These are phyloP conservation scores for Coemansia sp. DNA, from an alignment of 192 early-diverging fungal species.

Conservation along the genomic window DNA sequence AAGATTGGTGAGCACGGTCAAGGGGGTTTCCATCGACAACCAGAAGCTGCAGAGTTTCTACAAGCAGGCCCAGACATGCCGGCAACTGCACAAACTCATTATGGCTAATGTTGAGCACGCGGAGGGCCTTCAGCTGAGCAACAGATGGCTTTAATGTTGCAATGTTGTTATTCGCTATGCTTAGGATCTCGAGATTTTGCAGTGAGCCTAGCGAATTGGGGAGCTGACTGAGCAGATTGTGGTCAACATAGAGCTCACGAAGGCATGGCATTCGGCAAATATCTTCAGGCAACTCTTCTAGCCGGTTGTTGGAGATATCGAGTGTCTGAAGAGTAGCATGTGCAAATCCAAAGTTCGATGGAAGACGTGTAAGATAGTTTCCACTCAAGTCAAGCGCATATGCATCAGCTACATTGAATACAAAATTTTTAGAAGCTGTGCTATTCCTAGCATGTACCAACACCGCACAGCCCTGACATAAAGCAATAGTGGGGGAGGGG, in stretches of 20 bases:
- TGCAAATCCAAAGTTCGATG: constrained; percentile 35
- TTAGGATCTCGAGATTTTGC: constrained; percentile 41
- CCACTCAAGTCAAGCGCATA: constrained; percentile 31
- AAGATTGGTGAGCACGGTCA: constrained; percentile 20
- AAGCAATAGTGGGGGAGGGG: too few relatives aligned
- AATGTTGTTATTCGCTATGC: constrained; percentile 44
- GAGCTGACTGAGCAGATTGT: constrained; percentile 34
- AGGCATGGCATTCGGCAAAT: constrained; percentile 36
- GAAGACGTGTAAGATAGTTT: constrained; percentile 37
- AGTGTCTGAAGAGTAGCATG: constrained; percentile 29
- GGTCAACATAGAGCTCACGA: constrained; percentile 40
- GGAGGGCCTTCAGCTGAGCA: constrained; percentile 34
- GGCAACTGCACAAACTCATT: constrained; percentile 39
- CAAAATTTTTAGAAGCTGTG: not conserved
- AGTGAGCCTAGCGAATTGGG: constrained; percentile 40
- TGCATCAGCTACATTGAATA: constrained; percentile 19
- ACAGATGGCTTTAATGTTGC: constrained; percentile 22
- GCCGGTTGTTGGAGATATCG: constrained; percentile 44
- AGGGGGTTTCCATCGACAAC: constrained; percentile 52
- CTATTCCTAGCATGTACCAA: too few relatives aligned
- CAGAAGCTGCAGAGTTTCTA: constrained; percentile 31
- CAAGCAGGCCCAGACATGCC: constrained; percentile 41
- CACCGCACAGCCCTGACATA: too few relatives aligned
- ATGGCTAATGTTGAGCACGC: constrained; percentile 49
- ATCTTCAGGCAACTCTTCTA: constrained; percentile 39